A percentile compares a stretch with the other conserved stretches of the same genome.
These are phyloP conservation scores for Termitomyces sp. DNA, from an alignment of 768 basidiomycete species.

Conservation along the genomic window DNA sequence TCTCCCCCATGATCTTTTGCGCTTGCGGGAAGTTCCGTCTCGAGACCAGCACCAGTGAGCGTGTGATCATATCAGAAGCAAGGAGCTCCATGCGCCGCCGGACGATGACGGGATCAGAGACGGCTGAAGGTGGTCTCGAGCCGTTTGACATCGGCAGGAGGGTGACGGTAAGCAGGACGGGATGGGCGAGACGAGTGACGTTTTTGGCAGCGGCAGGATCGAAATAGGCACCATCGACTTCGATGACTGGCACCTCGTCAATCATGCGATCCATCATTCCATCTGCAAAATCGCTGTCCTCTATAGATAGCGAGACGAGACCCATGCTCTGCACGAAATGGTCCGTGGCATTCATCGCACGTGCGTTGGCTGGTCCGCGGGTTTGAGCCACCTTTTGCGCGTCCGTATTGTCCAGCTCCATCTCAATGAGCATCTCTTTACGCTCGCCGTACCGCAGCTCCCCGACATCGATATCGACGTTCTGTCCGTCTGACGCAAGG, in stretches of 20 bases:
- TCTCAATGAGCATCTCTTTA: conserved; percentile 95
- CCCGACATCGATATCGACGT: conserved; percentile 92
- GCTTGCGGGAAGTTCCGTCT: conserved; percentile 89
- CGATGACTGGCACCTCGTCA: conserved; percentile 94
- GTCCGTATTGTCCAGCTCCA: conserved; percentile 84
- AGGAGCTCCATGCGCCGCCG: conserved; percentile 95
- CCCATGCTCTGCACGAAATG: conserved; percentile 86
- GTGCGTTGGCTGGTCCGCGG: conserved; percentile 18
- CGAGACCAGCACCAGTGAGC: conserved; percentile 87
- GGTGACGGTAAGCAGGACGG: conserved; percentile 91
- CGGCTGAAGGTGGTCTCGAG: conserved; percentile 38
- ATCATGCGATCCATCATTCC: conserved; percentile 97
- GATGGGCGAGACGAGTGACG: conserved; percentile 85
- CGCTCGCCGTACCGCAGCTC: conserved; percentile 95
- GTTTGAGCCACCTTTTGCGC: conserved; percentile 32
- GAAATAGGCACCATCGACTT: conserved; percentile 93
- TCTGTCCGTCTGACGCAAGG: conserved; percentile 85
- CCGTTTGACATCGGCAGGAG: conserved; percentile 57
- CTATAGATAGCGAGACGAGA: conserved; percentile 67
- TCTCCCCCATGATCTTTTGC: conserved; percentile 84
- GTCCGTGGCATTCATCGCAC: conserved; percentile 76
- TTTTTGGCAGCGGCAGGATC: conserved; percentile 84
- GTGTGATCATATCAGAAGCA: conserved; percentile 95
- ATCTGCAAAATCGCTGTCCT: conserved; percentile 74
- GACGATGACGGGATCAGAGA: conserved; percentile 84